A percentile compares a stretch with the other conserved stretches of the same genome.
phyloP scores from a whole-genome alignment of 306 rosid genomes.

The Cucurbita pepo region DNA sequence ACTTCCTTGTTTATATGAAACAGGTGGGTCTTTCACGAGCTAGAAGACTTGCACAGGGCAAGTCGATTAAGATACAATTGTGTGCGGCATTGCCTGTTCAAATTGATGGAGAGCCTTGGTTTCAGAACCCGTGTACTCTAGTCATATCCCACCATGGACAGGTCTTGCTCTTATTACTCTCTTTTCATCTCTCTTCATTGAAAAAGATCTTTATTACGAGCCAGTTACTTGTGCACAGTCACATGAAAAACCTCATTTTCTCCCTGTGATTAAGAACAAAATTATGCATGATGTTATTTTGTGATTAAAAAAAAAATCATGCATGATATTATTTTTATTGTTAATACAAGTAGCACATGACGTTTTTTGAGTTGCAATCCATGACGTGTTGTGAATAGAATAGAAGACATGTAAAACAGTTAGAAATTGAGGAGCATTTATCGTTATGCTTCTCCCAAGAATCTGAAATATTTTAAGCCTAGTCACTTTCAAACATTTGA shows the following conservation, averaged over 20 bases:
- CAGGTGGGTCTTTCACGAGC: constrained; percentile 99
- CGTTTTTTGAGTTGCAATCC: background rate
- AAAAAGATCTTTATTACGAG: background rate
- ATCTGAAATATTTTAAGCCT: background rate
- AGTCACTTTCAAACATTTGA: background rate
- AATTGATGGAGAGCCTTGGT: constrained; percentile 98
- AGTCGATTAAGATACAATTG: constrained; percentile 66
- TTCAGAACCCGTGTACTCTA: constrained; percentile 63
- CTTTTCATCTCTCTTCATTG: background rate
- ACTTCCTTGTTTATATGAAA: constrained; percentile 3
- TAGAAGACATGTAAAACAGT: background rate
- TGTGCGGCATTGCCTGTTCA: constrained; percentile 80
- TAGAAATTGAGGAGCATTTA: background rate
- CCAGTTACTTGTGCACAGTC: background rate
- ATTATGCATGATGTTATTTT: background rate
- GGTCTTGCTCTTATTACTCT: constrained; percentile 37
- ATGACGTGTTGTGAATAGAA: background rate
- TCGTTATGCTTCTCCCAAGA: background rate
- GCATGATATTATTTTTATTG: background rate
- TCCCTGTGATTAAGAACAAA: background rate
- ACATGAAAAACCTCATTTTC: background rate
- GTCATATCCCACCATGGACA: constrained; percentile 82
- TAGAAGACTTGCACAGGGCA: constrained; percentile 95
- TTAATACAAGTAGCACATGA: background rate
- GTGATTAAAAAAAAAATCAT: background rate